phyloP scores from a whole-genome alignment of 2,329 filamentous ascomycete species.

The Penicillium decumbens region DNA sequence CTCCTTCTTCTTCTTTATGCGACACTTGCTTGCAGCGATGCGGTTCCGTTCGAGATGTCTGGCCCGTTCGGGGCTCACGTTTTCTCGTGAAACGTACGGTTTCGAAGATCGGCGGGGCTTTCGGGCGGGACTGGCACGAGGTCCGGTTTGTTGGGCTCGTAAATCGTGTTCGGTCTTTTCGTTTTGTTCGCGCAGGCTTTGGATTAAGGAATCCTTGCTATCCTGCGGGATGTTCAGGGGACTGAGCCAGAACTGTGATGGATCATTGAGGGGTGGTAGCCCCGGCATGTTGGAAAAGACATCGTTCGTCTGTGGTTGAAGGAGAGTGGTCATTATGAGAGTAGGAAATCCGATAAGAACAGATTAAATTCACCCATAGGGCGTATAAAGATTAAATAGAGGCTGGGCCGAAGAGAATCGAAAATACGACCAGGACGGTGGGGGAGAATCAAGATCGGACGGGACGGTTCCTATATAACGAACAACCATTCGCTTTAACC shows the following conservation, averaged over 20 bases:
- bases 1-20: slow-evolving; percentile 20
- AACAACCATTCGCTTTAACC: background rate
- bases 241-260: background rate
- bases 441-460: background rate
- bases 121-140: background rate
- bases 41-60: slow-evolving; percentile 24
- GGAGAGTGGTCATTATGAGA: background rate
- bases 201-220: background rate
- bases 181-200: background rate
- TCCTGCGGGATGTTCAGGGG: background rate
- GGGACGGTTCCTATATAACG: background rate
- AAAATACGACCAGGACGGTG: background rate
- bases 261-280: background rate
- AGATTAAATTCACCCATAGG: background rate
- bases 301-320: background rate
- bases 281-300: background rate
- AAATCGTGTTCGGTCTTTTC: background rate
- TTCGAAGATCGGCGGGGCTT: background rate
- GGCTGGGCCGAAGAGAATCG: background rate
- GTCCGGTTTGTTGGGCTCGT: background rate
- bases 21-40: slow-evolving; percentile 23
- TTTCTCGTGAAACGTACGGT: background rate
- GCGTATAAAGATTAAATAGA: background rate
- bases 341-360: background rate
- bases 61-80: slow-evolving; percentile 10